Base-by-base conservation (phyloP, 2,329 filamentous ascomycete species). In the Curvularia lunata region DNA sequence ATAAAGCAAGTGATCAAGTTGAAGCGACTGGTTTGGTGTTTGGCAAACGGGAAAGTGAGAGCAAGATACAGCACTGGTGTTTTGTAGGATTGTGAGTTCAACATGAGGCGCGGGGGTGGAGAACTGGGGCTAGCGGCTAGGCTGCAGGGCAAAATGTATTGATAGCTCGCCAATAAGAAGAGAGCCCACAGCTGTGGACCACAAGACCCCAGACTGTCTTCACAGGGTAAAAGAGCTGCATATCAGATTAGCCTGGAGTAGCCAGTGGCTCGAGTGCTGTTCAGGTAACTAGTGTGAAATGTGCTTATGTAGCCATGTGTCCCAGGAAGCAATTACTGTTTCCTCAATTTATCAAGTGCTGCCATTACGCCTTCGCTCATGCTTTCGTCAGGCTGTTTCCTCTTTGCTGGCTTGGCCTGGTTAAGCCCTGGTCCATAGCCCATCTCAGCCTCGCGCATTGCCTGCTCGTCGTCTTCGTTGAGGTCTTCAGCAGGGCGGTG, bases 351-450 rank as follows among this genome's bases (percentile, higher is more conserved):
- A 47, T 80, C 83, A 49, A 88, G 70, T 5, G 85, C 86, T 28
- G 84, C 83, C 77, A 83, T 81, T 49, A 88, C 81, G 9, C 85
- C 85, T 48, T 86, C 84, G 63, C 80, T 83, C 59, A 86, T 68
- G n/a, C 78, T 75, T 48, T 81, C 79, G 13, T 81, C 75, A 45
- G 57, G 68, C 25, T 69, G 67, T 61, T 79, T 78, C 32, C 75
- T 69, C 64, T 78, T 78, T 50, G 64, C 61, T 43, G 64, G 42
- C 19, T 58, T 61, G n/a, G 61, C 9, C 66, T 51, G 63, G 70
- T 51, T 70, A 56, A 10, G 73, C 69, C 27, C 69, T 9, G 23
- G 9, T 2, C 18, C 52, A 19, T 40, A 40, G 25, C 38, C 47
- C 10, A 40, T 32, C 2, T 77, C 55, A 71, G 68, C 25, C 77